Base-by-base conservation (phyloP, 371 early-diverging fungal species). In the Phascolomyces articulosus region DNA sequence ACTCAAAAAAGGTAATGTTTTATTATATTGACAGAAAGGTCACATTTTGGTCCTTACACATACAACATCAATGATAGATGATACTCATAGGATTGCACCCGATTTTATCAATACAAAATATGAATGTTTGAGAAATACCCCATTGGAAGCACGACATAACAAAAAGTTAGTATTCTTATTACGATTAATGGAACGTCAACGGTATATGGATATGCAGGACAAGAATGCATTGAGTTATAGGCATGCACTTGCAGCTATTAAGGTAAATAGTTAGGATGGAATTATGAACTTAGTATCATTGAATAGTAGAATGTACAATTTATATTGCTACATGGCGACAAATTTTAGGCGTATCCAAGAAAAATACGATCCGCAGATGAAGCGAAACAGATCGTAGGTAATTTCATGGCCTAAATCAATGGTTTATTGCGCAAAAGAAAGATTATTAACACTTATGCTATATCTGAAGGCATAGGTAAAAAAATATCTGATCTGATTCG, bases 241-340 rank as follows among this genome's bases (percentile, higher is more conserved):
- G 3, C 74, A 74, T 44, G 83, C 83, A 18, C 79, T 85, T 60
- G 72, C 84, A 15, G 85, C 83, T 1, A 41, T 83, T 40, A 83
- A 79, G 60, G 84, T 82, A 60, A 2, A 23, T 24, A n/a, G n/a
- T n/a, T n/a, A n/a, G n/a, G n/a, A n/a, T n/a, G n/a, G n/a, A n/a
- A n/a, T n/a, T n/a, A n/a, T n/a, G n/a, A n/a, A n/a, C n/a, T n/a
- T n/a, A n/a, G n/a, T n/a, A n/a, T n/a, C n/a, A n/a, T n/a, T n/a
- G n/a, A n/a, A n/a, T n/a, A n/a, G n/a, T n/a, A n/a, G n/a, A n/a
- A n/a, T n/a, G n/a, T n/a, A n/a, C n/a, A n/a, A n/a, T n/a, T n/a
- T n/a, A n/a, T 23, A 51, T 51, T 24, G 4, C 9, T 24, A n/a
- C 44, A 13, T 16, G 34, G 20, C 27, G 18, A 2, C 20, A 16